Conservation (phyloP, 192 early-diverging fungal genomes). For the Dissophora globulifera region DNA sequence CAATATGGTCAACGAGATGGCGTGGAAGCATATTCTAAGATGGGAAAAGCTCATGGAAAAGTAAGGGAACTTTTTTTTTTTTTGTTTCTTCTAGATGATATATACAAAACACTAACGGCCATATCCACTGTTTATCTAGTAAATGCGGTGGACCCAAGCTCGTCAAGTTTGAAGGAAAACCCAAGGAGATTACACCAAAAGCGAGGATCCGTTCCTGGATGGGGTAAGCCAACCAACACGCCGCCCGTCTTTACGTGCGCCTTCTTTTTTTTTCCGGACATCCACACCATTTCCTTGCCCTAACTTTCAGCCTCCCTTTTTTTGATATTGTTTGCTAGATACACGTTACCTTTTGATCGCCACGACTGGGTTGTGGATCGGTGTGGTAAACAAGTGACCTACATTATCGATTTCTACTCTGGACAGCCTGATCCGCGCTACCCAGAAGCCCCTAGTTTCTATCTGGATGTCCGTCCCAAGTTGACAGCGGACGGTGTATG, state of each 20-base stretch:
- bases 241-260: too few relatives aligned
- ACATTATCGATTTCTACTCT: constrained; percentile 94
- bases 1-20: constrained; percentile 93
- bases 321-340: too few relatives aligned
- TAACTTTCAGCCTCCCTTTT: too few relatives aligned
- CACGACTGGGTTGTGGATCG: constrained; percentile 95
- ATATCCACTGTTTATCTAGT: too few relatives aligned
- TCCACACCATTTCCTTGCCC: too few relatives aligned
- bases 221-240: constrained; percentile 65
- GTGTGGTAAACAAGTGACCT: constrained; percentile 87
- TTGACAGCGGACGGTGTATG: constrained; percentile 67
- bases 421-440: constrained; percentile 66
- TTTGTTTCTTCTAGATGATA: too few relatives aligned
- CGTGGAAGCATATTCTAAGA: constrained; percentile 86
- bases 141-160: constrained; percentile 75
- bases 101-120: too few relatives aligned
- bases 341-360: constrained; percentile 88
- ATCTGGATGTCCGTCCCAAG: constrained; percentile 90
- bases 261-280: too few relatives aligned
- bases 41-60: constrained; percentile 77
- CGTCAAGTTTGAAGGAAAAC: constrained; percentile 77
- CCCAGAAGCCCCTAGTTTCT: constrained; percentile 70
- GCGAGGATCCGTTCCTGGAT: constrained; percentile 72
- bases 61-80: constrained; percentile 41
- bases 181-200: constrained; percentile 78